These are phyloP conservation scores for Moringa oleifera DNA, from an alignment of 345 rosid species.

Conservation along the genomic window DNA sequence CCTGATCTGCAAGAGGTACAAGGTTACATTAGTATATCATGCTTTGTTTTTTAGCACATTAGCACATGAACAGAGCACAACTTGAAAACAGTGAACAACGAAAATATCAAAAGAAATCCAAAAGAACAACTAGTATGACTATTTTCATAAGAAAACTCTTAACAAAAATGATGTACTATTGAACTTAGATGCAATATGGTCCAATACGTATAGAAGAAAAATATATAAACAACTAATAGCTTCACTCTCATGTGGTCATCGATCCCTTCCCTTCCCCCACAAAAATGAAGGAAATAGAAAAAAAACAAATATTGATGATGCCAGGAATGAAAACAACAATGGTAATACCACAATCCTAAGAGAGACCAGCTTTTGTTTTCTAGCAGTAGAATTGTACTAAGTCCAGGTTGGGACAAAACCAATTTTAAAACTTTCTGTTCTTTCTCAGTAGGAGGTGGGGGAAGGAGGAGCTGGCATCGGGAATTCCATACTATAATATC, in stretches of 20 bases:
- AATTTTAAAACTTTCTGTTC: background rate
- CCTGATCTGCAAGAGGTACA: slow-evolving; percentile 35
- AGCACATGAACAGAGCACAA: background rate
- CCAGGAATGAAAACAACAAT: background rate
- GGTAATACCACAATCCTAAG: background rate
- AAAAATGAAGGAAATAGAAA: too few species aligned
- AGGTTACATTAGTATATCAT: slow-evolving; percentile 1
- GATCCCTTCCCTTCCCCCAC: background rate
- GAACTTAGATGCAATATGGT: background rate
- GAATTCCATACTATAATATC: too few species aligned
- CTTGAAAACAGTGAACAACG: background rate
- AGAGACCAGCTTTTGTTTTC: background rate
- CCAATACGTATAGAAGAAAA: background rate
- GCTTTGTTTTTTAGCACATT: too few species aligned
- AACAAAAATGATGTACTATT: too few species aligned
- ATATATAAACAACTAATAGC: background rate
- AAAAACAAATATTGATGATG: background rate
- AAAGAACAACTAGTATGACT: background rate
- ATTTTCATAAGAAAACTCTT: background rate
- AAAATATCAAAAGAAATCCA: background rate
- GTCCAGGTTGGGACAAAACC: background rate
- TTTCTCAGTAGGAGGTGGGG: too few species aligned
- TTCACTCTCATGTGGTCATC: background rate
- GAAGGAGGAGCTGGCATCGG: too few species aligned
- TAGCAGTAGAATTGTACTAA: background rate